Base-by-base conservation (phyloP, 2,329 filamentous ascomycete species). In the Trichoderma breve region DNA sequence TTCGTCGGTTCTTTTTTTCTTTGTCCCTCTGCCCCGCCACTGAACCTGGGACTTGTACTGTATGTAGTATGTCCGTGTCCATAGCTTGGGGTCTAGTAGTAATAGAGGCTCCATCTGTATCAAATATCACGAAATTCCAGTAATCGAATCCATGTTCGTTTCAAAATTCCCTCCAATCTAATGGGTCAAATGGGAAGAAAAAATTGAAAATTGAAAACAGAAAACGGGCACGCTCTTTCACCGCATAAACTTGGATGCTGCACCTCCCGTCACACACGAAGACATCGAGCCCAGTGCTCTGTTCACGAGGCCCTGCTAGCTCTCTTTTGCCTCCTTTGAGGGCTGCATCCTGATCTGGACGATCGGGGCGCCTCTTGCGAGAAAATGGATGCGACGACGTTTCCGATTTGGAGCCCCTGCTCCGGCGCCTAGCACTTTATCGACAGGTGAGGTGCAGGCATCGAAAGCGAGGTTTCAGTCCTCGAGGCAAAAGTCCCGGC, bases 331-430 rank as follows among this genome's bases (percentile, higher is more conserved):
- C 60, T 61, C 34, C 4, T 62, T n/a, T 62, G 57, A 70, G 32
- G 57, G 67, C 57, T 71, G 61, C 60, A 57, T 47, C 53, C 69
- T 71, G 69, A 71, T 71, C 69, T 66, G 51, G 64, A 30, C 58
- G 71, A 68, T 72, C 64, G 30, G 57, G 36, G 24, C 55, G 15
- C 14, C 15, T 18, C 18, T 72, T 36, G 32, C 32, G 8, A 51
- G 51, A 7, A 47, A 32, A 26, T 12, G 57, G 24, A 39, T 61
- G 55, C 32, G 47, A 53, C 30, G 58, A 63, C 43, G 30, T 57
- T 72, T 64, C 63, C 63, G 24, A 34, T 62, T 65, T 66, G 24
- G 70, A 68, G 12, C 24, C 55, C 55, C 28, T 53, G 63, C 30
- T 32, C 30, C 32, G 60, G 55, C 53, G 36, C 30, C 70, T 36